Evolutionary conservation across 2,329 filamentous ascomycete species (phyloP), one percentile per base, ranked within the genome.

Genomic region (Raffaelea ambrosiae): DNA sequence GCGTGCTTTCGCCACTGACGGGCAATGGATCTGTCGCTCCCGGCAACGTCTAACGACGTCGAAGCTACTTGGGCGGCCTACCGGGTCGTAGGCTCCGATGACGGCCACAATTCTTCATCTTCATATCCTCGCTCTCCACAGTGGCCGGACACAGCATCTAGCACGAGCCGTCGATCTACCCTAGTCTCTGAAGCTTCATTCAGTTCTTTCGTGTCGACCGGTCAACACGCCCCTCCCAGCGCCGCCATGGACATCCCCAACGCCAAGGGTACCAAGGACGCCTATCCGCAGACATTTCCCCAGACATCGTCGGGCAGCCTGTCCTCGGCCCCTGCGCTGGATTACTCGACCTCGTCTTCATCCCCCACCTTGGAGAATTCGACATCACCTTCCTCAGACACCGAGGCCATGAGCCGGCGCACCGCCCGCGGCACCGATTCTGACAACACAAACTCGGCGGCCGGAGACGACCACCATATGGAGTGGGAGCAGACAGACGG

Each of bases 161-260:
- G 56, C 19, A 55, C 54, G n/a, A 48, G 59, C 58, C 38, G 44
- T 51, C 23, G 64, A 22, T 59, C 59, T 7, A 44, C 35, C 62
- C 64, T 50, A 5, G 59, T 65, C 18, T 65, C 64, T 18, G 57
- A 61, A 31, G 54, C 59, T 11, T 59, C 59, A 10, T 52, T 57
- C 44, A 50, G 55, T 33, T 55, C 56, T 31, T 58, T 57, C 43
- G 57, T 61, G 23, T 51, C 57, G 33, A 66, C 66, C 16, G 18
- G 72, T 40, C 75, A 76, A 54, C 60, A 77, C 48, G 79, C 76
- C 35, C 75, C 75, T 38, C 66, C 73, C 55, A 78, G 74, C 60
- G 70, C 70, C 49, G 69, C 66, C 51, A 66, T 74, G 58, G 71
- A 76, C 39, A 61, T 67, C 33, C 48, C 57, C 13, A 51, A 50